These are phyloP conservation scores for Acer campestre DNA, from an alignment of 345 rosid genomes.

Conservation along the genomic window DNA sequence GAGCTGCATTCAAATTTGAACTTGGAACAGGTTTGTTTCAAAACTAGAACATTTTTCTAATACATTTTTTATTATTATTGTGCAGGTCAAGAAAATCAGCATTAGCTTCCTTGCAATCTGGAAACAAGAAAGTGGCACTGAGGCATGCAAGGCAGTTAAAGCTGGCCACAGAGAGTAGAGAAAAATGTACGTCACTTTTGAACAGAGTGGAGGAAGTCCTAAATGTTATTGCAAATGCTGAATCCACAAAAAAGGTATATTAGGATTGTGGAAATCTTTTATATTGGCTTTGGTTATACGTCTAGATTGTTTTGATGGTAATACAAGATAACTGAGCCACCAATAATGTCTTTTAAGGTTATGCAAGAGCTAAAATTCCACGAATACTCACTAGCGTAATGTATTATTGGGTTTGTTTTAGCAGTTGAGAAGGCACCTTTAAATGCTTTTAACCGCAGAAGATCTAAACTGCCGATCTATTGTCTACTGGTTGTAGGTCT, in stretches of 20 bases:
- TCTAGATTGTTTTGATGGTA: slow-evolving; percentile 3
- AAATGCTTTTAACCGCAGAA: not conserved
- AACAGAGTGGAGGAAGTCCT: slow-evolving; percentile 86
- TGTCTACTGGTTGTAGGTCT: slow-evolving; percentile 49
- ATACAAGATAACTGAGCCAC: not conserved
- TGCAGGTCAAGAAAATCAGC: slow-evolving; percentile 76
- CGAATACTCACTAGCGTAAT: not conserved
- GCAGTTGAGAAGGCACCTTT: not conserved
- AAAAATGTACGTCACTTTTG: slow-evolving; percentile 67
- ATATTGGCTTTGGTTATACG: not conserved
- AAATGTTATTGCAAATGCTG: slow-evolving; percentile 59
- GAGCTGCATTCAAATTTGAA: slow-evolving; percentile 14
- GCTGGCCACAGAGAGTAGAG: slow-evolving; percentile 66
- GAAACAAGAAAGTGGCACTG: slow-evolving; percentile 74
- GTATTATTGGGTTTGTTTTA: not conserved
- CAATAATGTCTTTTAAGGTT: not conserved
- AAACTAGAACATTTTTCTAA: slow-evolving; percentile 8
- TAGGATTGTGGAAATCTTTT: slow-evolving; percentile 5
- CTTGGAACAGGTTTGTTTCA: slow-evolving; percentile 1
- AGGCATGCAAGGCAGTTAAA: slow-evolving; percentile 74
- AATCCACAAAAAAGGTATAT: slow-evolving; percentile 74
- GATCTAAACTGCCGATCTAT: slow-evolving; percentile 1
- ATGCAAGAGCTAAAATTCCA: not conserved
- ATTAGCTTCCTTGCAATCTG: slow-evolving; percentile 60
- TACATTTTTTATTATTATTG: not conserved